phyloP scores from a whole-genome alignment of 2,329 filamentous ascomycete genomes.

The Aspergillus sp. region DNA sequence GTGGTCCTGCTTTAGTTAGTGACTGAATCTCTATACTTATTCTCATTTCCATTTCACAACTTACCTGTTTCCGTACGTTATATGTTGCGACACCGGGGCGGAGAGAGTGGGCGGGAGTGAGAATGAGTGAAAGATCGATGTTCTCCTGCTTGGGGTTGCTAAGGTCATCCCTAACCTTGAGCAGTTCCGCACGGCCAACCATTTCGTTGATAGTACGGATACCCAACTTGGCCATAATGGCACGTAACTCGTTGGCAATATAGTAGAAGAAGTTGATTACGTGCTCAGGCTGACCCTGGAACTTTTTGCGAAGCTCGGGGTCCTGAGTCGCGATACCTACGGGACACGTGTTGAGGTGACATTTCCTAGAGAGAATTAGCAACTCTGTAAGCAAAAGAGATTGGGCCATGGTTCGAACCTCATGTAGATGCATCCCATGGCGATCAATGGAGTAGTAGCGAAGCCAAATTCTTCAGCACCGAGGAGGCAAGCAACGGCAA shows the following conservation, averaged over 20 bases:
- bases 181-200: conserved; percentile 86
- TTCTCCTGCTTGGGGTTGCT: conserved; percentile 86
- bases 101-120: conserved; percentile 94
- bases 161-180: conserved; percentile 85
- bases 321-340: conserved; percentile 89
- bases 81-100: conserved; percentile 93
- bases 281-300: conserved; percentile 87
- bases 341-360: conserved; percentile 70
- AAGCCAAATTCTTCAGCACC: conserved; percentile 99
- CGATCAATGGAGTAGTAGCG: conserved; percentile 89
- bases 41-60: too few relatives aligned
- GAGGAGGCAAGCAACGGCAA: conserved; percentile 89
- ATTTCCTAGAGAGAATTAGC: conserved; percentile 37
- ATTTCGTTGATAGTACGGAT: conserved; percentile 97
- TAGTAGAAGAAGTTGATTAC: conserved; percentile 99
- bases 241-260: conserved; percentile 89
- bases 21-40: too few relatives aligned
- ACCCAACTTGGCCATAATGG: conserved; percentile 94
- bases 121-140: conserved; percentile 86
- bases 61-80: conserved; percentile 70
- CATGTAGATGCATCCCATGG: conserved; percentile 98
- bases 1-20: conserved; percentile 72
- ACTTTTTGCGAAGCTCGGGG: conserved; percentile 90
- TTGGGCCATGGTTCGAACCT: conserved; percentile 2
- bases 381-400: not conserved